These are phyloP conservation scores for Apodospora peruviana DNA, from an alignment of 495 filamentous ascomycete genomes.

Conservation along the genomic window DNA sequence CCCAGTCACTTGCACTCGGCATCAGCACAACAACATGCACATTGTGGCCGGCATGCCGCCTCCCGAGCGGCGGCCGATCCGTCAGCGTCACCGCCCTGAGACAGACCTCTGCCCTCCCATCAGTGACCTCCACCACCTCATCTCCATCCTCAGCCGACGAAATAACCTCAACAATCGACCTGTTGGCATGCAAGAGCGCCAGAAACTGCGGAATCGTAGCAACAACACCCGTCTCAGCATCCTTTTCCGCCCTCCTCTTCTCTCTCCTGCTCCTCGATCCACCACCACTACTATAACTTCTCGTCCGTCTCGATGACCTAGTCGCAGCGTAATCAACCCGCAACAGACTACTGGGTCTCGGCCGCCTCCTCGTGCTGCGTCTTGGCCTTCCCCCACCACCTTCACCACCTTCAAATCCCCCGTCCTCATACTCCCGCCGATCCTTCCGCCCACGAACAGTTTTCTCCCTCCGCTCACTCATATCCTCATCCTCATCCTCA, in stretches of 20 bases:
- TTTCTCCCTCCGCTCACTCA: neutral
- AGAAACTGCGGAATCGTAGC: conserved; percentile 15
- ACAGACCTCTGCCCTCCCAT: conserved; percentile 1
- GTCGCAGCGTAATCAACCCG: neutral
- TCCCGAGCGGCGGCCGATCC: neutral
- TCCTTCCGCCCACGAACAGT: neutral
- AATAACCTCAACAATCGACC: conserved; percentile 7
- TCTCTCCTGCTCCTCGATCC: neutral
- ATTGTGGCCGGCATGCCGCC: conserved; percentile 5
- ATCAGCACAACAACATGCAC: conserved; percentile 10
- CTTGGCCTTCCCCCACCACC: neutral
- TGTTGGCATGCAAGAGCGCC: conserved; percentile 6
- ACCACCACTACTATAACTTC: neutral
- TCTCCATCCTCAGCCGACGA: neutral
- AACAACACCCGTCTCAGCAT: conserved; percentile 5
- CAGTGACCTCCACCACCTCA: conserved; percentile 1
- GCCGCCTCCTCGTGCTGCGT: neutral
- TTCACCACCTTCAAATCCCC: neutral
- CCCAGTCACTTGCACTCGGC: conserved; percentile 8
- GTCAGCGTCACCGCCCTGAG: conserved; percentile 3
- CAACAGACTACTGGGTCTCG: neutral
- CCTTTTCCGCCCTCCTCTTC: neutral
- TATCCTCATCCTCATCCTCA: neutral
- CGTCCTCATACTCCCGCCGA: neutral
- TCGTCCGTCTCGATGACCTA: neutral